These are phyloP conservation scores for Millerozyma acaciae DNA, from an alignment of 805 yeast genomes.

Conservation along the genomic window DNA sequence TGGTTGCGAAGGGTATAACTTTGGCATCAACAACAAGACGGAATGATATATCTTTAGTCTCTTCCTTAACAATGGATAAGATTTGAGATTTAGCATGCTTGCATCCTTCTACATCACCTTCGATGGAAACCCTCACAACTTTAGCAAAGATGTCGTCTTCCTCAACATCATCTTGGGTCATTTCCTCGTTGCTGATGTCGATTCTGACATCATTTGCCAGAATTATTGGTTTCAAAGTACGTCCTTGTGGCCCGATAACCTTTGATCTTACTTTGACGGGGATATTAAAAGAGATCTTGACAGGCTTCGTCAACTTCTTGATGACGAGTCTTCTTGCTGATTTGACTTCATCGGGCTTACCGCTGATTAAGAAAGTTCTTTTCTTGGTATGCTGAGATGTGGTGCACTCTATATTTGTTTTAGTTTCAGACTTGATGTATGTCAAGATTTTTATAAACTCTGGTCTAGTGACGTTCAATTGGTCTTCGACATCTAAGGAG, in stretches of 20 bases:
- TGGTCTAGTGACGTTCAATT: constrained; percentile 55
- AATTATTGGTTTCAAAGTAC: constrained; percentile 72
- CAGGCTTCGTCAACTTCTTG: constrained; percentile 74
- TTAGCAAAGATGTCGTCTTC: constrained; percentile 60
- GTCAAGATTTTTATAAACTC: constrained; percentile 68
- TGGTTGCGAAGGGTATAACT: constrained; percentile 43
- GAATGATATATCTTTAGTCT: constrained; percentile 55
- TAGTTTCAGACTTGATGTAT: constrained; percentile 54
- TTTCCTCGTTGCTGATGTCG: constrained; percentile 51
- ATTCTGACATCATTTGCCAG: constrained; percentile 64
- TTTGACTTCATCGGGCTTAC: constrained; percentile 61
- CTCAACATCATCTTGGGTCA: constrained; percentile 23
- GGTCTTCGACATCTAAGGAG: constrained; percentile 66
- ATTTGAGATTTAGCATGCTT: constrained; percentile 68
- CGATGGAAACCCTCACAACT: constrained; percentile 58
- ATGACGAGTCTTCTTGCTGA: constrained; percentile 73
- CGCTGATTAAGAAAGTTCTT: constrained; percentile 81
- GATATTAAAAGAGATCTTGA: constrained; percentile 53
- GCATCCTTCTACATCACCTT: constrained; percentile 85
- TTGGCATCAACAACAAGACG: constrained; percentile 44
- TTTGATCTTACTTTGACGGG: constrained; percentile 76
- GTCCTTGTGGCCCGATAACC: constrained; percentile 86
- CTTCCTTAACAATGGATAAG: constrained; percentile 67
- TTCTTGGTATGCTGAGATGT: constrained; percentile 68
- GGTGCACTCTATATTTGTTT: constrained; percentile 78